These are phyloP conservation scores for Tolypocladium cylindrosporum DNA, from an alignment of 2,329 filamentous ascomycete genomes.

Conservation along the genomic window DNA sequence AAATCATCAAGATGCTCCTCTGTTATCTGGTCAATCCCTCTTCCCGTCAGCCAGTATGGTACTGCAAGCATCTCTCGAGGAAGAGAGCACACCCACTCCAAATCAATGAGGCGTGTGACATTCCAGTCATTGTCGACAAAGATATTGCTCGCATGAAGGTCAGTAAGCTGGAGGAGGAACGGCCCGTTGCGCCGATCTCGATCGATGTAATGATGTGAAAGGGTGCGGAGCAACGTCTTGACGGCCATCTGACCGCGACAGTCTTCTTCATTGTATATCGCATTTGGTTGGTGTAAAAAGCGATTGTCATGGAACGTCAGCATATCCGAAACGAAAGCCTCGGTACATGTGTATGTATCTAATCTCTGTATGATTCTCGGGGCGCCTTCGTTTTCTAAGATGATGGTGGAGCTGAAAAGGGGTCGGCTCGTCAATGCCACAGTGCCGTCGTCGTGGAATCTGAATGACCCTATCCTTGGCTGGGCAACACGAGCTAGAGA, in stretches of 20 bases:
- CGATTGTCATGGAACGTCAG: constrained; percentile 11
- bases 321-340: constrained; percentile 15
- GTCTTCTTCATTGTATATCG: constrained; percentile 13
- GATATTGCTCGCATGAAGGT: constrained; percentile 23
- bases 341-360: constrained; percentile 19
- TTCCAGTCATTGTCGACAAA: constrained; percentile 25
- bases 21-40: constrained; percentile 6
- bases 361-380: constrained; percentile 15
- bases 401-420: constrained; percentile 14
- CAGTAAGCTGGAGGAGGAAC: constrained; percentile 18
- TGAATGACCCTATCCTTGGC: constrained; percentile 17
- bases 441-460: constrained; percentile 17
- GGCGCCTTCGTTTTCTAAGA: constrained; percentile 23
- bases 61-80: constrained; percentile 8
- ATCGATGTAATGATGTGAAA: constrained; percentile 14
- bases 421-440: constrained; percentile 21
- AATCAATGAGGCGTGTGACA: constrained; percentile 20
- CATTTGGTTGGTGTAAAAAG: constrained; percentile 15
- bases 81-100: constrained; percentile 22
- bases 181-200: constrained; percentile 12
- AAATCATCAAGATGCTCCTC: too few relatives aligned
- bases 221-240: constrained; percentile 10
- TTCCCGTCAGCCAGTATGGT: constrained; percentile 11
- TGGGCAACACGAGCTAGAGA: constrained; percentile 17
- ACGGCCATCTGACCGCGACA: constrained; percentile 18